phyloP scores from a whole-genome alignment of 345 rosid genomes.

The Linum lewisii region DNA sequence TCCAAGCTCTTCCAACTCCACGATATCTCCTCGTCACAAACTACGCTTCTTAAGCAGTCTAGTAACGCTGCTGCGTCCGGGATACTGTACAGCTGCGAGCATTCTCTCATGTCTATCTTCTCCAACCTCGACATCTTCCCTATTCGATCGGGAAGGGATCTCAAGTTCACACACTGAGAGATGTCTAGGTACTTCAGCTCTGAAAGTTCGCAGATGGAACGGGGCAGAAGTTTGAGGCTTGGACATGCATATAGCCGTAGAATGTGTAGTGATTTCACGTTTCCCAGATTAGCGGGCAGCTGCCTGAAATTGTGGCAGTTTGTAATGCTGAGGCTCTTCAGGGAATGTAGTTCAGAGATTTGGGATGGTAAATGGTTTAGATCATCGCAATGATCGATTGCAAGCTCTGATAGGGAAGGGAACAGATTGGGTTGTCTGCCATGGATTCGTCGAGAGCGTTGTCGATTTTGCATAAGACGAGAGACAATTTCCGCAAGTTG shows the following conservation, averaged over 20 bases:
- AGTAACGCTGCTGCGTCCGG: constrained; percentile 41
- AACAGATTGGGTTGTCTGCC: constrained; percentile 38
- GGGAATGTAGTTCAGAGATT: constrained; percentile 38
- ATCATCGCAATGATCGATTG: constrained; percentile 79
- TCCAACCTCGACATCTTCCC: constrained; percentile 46
- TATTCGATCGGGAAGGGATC: constrained; percentile 48
- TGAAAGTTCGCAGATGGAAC: constrained; percentile 40
- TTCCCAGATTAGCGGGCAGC: constrained; percentile 45
- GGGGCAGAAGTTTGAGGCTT: constrained; percentile 42
- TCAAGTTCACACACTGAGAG: constrained; percentile 59
- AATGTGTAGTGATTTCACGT: constrained; percentile 37
- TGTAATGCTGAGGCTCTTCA: constrained; percentile 60
- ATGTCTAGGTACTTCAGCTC: constrained; percentile 60
- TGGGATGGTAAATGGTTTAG: constrained; percentile 46
- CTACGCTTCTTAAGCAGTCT: constrained; percentile 43
- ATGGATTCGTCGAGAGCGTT: constrained; percentile 43
- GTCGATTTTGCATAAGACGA: constrained; percentile 63
- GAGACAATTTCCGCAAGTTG: constrained; percentile 50
- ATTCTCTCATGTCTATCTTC: constrained; percentile 95
- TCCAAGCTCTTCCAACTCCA: constrained; percentile 5
- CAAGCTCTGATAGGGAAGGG: constrained; percentile 54
- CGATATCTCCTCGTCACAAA: constrained; percentile 70
- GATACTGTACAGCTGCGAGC: constrained; percentile 27
- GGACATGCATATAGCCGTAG: constrained; percentile 80
- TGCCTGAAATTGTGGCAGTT: constrained; percentile 65